Evolutionary conservation across 176 grass and related monocot species (phyloP).

Genomic region (Paspalum notatum): DNA sequence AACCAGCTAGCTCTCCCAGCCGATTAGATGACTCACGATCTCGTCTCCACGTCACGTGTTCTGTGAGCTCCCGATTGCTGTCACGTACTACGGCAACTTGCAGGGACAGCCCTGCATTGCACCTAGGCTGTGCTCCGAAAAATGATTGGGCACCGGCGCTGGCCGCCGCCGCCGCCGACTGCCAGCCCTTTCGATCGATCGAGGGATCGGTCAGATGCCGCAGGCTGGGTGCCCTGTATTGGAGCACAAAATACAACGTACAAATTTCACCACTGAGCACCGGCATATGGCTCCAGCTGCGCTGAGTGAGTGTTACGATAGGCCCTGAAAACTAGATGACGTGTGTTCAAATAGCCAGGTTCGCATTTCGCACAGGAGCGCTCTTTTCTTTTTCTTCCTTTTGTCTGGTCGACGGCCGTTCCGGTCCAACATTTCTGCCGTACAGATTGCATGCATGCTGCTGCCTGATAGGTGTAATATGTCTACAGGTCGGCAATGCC

Average conservation of each 20-base stretch:
- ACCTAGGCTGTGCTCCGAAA: neutral
- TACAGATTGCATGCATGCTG: too few species aligned
- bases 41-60: slow-evolving; percentile 46
- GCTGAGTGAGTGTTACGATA: neutral
- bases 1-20: slow-evolving; percentile 3
- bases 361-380: too few species aligned
- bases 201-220: neutral
- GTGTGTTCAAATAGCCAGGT: neutral
- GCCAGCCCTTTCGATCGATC: slow-evolving; percentile 4
- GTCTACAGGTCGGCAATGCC: neutral
- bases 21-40: slow-evolving; percentile 41
- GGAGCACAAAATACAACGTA: neutral
- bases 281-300: neutral
- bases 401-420: neutral
- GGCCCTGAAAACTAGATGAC: neutral
- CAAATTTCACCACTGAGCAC: slow-evolving; percentile 25
- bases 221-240: slow-evolving; percentile 6
- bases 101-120: neutral
- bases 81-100: slow-evolving; percentile 49
- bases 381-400: too few species aligned
- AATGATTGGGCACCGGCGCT: neutral
- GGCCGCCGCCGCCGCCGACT: neutral
- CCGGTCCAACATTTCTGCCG: neutral
- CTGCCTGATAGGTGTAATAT: too few species aligned
- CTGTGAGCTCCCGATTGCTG: neutral